A percentile compares a stretch with the other conserved stretches of the same genome.
Evolutionary conservation across 805 yeast genomes (phyloP).

Genomic region (Candida methanosorbosa): DNA sequence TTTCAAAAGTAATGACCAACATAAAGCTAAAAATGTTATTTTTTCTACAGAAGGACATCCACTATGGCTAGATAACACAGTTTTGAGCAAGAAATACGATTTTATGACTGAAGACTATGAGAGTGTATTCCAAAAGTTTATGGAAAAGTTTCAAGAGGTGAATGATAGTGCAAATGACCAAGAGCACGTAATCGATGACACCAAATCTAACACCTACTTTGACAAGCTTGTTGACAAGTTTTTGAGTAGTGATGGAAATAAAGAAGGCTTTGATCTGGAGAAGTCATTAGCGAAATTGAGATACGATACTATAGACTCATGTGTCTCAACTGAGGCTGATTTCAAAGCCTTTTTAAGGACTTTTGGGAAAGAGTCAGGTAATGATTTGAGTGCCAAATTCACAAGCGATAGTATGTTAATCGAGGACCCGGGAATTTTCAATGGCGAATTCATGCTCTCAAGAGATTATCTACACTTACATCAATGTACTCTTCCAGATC

Average conservation of each 20-base stretch:
- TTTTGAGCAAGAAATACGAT: slow-evolving; percentile 11
- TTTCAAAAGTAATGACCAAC: slow-evolving; percentile 17
- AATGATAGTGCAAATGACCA: slow-evolving; percentile 3
- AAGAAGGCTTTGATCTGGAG: slow-evolving; percentile 2
- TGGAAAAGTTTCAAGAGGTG: background rate
- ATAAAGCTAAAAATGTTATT: slow-evolving; percentile 20
- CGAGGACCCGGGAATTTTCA: too few species aligned
- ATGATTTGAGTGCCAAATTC: too few species aligned
- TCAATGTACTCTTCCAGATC: too few species aligned
- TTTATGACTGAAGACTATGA: slow-evolving; percentile 1
- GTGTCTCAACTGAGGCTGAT: too few species aligned
- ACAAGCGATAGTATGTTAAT: too few species aligned
- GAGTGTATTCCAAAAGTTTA: slow-evolving; percentile 4
- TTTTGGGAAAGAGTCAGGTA: too few species aligned
- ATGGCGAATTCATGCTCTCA: too few species aligned
- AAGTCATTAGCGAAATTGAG: slow-evolving; percentile 9
- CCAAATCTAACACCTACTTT: slow-evolving; percentile 11
- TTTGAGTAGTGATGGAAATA: slow-evolving; percentile 4
- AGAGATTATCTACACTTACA: too few species aligned
- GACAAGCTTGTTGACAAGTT: slow-evolving; percentile 4
- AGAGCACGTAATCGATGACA: slow-evolving; percentile 6
- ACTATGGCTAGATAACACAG: slow-evolving; percentile 50
- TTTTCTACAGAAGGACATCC: slow-evolving; percentile 94
- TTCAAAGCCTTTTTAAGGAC: too few species aligned
- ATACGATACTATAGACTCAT: too few species aligned